phyloP scores from a whole-genome alignment of 805 yeast genomes.

The Lipomyces sp. region DNA sequence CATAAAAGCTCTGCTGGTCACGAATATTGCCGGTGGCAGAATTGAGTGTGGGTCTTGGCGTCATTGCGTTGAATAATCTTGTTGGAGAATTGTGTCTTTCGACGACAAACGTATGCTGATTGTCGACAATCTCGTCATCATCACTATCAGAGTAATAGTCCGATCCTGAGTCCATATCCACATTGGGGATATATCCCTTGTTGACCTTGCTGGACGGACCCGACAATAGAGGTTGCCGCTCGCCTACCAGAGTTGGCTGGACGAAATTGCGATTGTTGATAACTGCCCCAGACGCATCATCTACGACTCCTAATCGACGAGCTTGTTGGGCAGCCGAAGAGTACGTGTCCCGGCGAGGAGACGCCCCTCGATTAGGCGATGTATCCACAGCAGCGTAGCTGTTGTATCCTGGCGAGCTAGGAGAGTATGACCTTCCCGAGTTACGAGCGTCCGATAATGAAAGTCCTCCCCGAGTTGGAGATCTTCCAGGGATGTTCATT shows the following conservation, averaged over 20 bases:
- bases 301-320: conserved; percentile 14
- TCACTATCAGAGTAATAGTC: conserved; percentile 23
- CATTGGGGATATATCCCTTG: conserved; percentile 12
- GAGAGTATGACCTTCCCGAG: conserved; percentile 3
- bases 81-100: conserved; percentile 20
- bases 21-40: conserved; percentile 11
- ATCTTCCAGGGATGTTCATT: conserved; percentile 21
- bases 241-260: conserved; percentile 32
- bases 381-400: not conserved
- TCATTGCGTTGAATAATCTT: conserved; percentile 6
- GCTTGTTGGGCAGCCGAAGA: conserved; percentile 26
- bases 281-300: conserved; percentile 25
- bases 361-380: conserved; percentile 15
- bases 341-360: conserved; percentile 31
- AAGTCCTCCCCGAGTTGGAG: conserved; percentile 1
- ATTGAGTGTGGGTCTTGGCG: conserved; percentile 2
- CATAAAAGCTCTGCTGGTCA: conserved; percentile 28
- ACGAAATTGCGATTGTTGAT: conserved; percentile 20
- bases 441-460: not conserved
- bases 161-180: conserved; percentile 30
- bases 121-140: conserved; percentile 33
- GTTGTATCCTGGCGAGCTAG: conserved; percentile 16
- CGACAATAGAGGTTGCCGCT: conserved; percentile 32
- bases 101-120: conserved; percentile 33
- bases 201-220: not conserved